Evolutionary conservation across 2,329 filamentous ascomycete species (phyloP), one percentile per base, ranked within the genome.

Genomic region (Diaporthe longicolla): DNA sequence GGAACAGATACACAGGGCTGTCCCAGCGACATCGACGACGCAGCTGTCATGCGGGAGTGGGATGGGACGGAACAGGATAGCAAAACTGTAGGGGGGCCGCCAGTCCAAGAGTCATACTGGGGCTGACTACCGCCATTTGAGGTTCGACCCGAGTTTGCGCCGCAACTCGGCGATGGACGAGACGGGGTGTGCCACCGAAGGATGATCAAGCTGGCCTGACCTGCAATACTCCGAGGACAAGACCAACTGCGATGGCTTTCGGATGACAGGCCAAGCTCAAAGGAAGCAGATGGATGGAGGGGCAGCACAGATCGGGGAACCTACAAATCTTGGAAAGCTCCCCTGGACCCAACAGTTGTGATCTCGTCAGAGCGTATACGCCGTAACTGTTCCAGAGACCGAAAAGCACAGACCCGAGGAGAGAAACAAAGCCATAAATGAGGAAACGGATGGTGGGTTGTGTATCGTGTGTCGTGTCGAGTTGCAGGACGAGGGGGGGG

Each of bases 251-350:
- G 45, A 37, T 8, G 63, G n/a, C 29, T 24, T 4, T 52, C 29
- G 61, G 63, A 52, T 40, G 40, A 48, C 40, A 21, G 45, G 48
- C 63, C 29, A 68, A 37, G 48, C 48, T 35, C 37, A 26, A 37
- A 48, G 57, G 50, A 52, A 13, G 57, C 19, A 50, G 4, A 35
- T 13, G 21, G 37, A 15, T 15, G 26, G 40, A 43, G 21, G 26
- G 29, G 48, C 21, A 61, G 48, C 17, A 45, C 21, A 32, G 24
- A 26, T 35, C 52, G 10, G 37, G 40, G 21, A 11, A 71, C 70
- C 70, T 71, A 71, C 70, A 65, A 55, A 55, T 71, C 70, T 54
- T 63, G 32, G 35, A 63, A 54, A 71, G 35, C 70, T 63, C 35
- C 69, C 45, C 48, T 43, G 57, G 40, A 52, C 43, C 40, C 69